Base-by-base conservation (phyloP, 495 filamentous ascomycete genomes). In the Aspergillus bertholletiae region DNA sequence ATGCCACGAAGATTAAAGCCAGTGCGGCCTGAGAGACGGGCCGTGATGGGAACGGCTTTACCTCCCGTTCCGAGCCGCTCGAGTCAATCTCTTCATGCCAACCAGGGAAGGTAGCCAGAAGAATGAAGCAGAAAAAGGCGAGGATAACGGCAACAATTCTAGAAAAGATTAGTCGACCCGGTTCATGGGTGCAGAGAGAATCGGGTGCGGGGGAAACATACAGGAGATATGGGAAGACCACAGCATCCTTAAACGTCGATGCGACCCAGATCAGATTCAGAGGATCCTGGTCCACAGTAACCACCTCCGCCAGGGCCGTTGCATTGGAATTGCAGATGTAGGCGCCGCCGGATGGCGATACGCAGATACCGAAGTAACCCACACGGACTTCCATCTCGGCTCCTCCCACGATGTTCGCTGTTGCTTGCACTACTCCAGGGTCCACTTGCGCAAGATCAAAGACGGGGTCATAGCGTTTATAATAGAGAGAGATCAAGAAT, bases 361-460 rank as follows among this genome's bases (percentile, higher is more conserved):
- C 73, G 63, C 85, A 88, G 67, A 88, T 83, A 55, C 85, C 85
- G 57, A 88, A 88, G 68, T 87, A 88, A 24, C 85, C 85, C 17
- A 88, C 85, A 3, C 85, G 80, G n/a, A 87, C 85, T 64, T 86
- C 84, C 44, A 88, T 68, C 52, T 80, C 71, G 2, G 85, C 84
- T 30, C 69, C 69, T 45, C 82, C 81, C 41, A 88, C 85, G 39
- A 88, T 84, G 57, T 87, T 85, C 32, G 80, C 75, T 44, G 86
- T 85, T 20, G 85, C 82, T 3, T 73, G 74, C 49, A 87, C 84
- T 51, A 92, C 88, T 34, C 86, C 88, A 51, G 91, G 92, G 65
- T 94, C 82, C 50, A 92, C 90, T 74, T 97, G 92, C 20, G 90
- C 77, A 5, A 83, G 76, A 60, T 84, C 79, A 56, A 84, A 84